Conservation (phyloP, 2,329 filamentous ascomycete genomes). For the Monosporascus sp. region DNA sequence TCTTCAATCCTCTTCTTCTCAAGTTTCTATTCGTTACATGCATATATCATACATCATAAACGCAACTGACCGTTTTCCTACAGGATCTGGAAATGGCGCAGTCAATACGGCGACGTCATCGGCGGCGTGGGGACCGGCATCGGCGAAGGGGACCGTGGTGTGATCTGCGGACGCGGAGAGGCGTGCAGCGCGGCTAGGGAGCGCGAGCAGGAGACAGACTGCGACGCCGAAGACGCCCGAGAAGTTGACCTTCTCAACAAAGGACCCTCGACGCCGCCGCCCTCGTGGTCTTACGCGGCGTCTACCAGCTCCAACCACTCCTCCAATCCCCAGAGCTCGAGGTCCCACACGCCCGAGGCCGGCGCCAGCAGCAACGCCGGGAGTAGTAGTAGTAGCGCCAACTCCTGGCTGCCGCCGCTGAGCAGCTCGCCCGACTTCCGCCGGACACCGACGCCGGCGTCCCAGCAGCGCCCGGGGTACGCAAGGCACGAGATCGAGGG, state of each 20-base stretch:
- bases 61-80: slow-evolving; percentile 2
- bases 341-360: slow-evolving; percentile 3
- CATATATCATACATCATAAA: background rate
- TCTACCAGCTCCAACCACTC: slow-evolving; percentile 8
- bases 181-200: slow-evolving; percentile 71
- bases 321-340: slow-evolving; percentile 6
- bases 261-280: slow-evolving; percentile 8
- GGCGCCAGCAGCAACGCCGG: slow-evolving; percentile 3
- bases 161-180: slow-evolving; percentile 77
- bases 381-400: slow-evolving; percentile 16
- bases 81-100: slow-evolving; percentile 85
- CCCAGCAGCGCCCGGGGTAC: slow-evolving; percentile 65
- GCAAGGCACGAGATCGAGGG: slow-evolving; percentile 85
- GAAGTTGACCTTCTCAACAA: slow-evolving; percentile 29
- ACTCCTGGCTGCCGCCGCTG: background rate
- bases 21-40: background rate
- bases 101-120: slow-evolving; percentile 74
- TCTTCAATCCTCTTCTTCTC: background rate
- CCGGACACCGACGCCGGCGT: slow-evolving; percentile 37
- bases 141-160: slow-evolving; percentile 81
- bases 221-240: slow-evolving; percentile 69
- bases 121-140: slow-evolving; percentile 80
- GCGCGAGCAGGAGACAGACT: slow-evolving; percentile 80
- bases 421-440: slow-evolving; percentile 6
- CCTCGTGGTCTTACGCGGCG: slow-evolving; percentile 8